phyloP scores from a whole-genome alignment of 1,284 basidiomycete species.

The Leccinum cinnamomeum region DNA sequence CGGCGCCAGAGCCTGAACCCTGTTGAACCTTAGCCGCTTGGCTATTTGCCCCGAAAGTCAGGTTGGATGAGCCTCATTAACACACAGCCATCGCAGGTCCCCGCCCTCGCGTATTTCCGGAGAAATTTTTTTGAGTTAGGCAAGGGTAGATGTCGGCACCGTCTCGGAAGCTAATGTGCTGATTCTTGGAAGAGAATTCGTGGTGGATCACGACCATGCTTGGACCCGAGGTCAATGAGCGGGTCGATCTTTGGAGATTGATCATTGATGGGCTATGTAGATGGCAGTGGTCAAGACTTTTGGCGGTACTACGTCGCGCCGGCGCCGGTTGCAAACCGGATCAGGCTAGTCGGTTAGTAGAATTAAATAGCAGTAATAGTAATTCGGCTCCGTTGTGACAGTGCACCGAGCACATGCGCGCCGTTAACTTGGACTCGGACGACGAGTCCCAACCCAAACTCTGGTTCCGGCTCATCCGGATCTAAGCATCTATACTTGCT shows the following conservation, averaged over 20 bases:
- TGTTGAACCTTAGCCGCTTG: conserved; percentile 31
- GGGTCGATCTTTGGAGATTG: conserved; percentile 6
- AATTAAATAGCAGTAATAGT: neutral
- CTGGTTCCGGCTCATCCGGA: conserved; percentile 17
- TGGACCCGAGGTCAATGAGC: conserved; percentile 2
- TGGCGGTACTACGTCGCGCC: neutral
- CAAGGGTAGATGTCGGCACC: conserved; percentile 20
- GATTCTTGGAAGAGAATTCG: conserved; percentile 6
- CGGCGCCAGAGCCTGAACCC: conserved; percentile 35
- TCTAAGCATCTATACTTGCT: conserved; percentile 6
- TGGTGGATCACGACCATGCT: neutral
- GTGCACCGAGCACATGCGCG: neutral
- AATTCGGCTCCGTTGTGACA: conserved; percentile 30
- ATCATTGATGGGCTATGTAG: neutral
- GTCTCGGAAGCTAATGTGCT: neutral
- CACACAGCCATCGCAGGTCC: conserved; percentile 41
- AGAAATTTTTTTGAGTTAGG: conserved; percentile 35
- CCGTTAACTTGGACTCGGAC: neutral
- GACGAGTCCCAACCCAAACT: neutral
- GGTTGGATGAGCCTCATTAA: conserved; percentile 35
- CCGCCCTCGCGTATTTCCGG: conserved; percentile 40
- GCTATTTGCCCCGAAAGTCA: conserved; percentile 36
- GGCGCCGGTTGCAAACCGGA: neutral
- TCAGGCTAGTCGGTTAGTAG: neutral
- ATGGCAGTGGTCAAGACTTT: neutral